Evolutionary conservation across 257 asterid species (phyloP), one percentile per base, ranked within the genome.

Genomic region (Solanum rostratum): DNA sequence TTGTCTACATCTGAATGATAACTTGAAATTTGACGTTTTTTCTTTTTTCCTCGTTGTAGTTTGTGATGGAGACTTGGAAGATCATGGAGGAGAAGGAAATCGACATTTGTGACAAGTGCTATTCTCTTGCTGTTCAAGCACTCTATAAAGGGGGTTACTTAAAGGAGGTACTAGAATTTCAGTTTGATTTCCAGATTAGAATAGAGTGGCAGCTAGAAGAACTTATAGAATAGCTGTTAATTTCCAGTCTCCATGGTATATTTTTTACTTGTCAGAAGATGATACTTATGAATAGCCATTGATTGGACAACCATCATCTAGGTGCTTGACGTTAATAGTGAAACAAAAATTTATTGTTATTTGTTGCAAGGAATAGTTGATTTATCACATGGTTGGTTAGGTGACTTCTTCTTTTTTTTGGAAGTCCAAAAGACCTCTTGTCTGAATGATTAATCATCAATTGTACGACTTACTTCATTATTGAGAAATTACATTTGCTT

Each of bases 61-160:
- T 96, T 90, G 96, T 89, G 46, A 76, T 91, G 93, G 95, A 92
- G 88, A 91, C 94, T 22, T 94, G 97, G 96, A 92, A 86, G 71
- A 80, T 89, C 84, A 92, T 93, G 97, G 84, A 81, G 90, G 97
- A 92, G 80, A 93, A 91, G 85, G 91, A n/a, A n/a, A n/a, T n/a
- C n/a, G n/a, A n/a, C n/a, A n/a, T n/a, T n/a, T n/a, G n/a, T n/a
- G n/a, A n/a, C n/a, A n/a, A n/a, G n/a, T n/a, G n/a, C n/a, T n/a
- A n/a, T n/a, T n/a, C n/a, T n/a, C n/a, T n/a, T n/a, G n/a, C n/a
- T n/a, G n/a, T n/a, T n/a, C n/a, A n/a, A n/a, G n/a, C n/a, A n/a
- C n/a, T n/a, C n/a, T n/a, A n/a, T n/a, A n/a, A n/a, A n/a, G n/a
- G n/a, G n/a, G n/a, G n/a, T n/a, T n/a, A n/a, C n/a, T n/a, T n/a